These are phyloP conservation scores for Coleophoma cylindrospora DNA, from an alignment of 2,329 filamentous ascomycete genomes.

Conservation along the genomic window DNA sequence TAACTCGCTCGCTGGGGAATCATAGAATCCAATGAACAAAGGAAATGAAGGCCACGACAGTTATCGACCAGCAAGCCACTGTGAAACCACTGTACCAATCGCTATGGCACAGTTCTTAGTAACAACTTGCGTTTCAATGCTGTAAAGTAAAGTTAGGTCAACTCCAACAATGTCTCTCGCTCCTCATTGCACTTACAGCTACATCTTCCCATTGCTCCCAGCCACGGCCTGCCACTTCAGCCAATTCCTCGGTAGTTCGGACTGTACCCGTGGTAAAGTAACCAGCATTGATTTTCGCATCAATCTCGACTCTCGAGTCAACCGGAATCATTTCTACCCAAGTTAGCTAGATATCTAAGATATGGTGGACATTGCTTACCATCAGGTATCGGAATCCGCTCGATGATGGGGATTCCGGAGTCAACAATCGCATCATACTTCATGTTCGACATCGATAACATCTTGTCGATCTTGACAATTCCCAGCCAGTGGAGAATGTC, in stretches of 20 bases:
- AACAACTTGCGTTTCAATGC: too few relatives aligned
- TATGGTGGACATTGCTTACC: constrained; percentile 50
- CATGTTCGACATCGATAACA: constrained; percentile 92
- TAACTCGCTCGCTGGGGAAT: too few relatives aligned
- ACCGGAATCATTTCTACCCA: constrained; percentile 79
- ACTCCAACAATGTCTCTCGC: too few relatives aligned
- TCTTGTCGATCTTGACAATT: constrained; percentile 92
- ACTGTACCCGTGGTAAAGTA: constrained; percentile 80
- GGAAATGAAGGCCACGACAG: too few relatives aligned
- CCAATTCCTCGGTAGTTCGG: constrained; percentile 76
- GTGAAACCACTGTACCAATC: too few relatives aligned
- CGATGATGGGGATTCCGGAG: constrained; percentile 68
- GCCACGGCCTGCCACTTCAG: constrained; percentile 75
- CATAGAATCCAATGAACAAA: too few relatives aligned
- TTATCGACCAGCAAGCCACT: too few relatives aligned
- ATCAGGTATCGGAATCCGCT: constrained; percentile 83
- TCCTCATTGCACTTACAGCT: too few relatives aligned
- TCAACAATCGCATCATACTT: constrained; percentile 46
- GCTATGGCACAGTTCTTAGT: too few relatives aligned
- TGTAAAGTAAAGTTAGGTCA: too few relatives aligned
- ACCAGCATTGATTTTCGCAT: constrained; percentile 87
- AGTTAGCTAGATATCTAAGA: not conserved
- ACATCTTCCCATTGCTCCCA: constrained; percentile 66
- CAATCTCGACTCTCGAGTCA: constrained; percentile 89
- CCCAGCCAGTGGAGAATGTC: constrained; percentile 94